These are phyloP conservation scores for Tetracentron sinense DNA, from an alignment of 164 flowering plant species.

Conservation along the genomic window DNA sequence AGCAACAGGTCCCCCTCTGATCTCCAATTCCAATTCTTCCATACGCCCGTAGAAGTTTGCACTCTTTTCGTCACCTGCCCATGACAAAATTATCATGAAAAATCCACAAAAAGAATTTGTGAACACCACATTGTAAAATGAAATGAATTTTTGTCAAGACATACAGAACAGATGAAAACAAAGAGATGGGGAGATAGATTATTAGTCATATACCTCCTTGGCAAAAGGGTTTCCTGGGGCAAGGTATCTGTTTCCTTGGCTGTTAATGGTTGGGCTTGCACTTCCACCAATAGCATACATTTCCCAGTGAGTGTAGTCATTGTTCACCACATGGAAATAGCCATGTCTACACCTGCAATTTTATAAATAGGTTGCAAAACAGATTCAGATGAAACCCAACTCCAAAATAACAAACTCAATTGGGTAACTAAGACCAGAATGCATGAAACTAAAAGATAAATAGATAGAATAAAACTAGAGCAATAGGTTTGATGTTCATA, in stretches of 20 bases:
- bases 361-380: neutral
- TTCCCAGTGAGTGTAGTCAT: slow-evolving; percentile 96
- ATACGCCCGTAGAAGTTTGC: slow-evolving; percentile 36
- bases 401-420: no score
- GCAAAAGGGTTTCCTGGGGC: slow-evolving; percentile 72
- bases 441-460: neutral
- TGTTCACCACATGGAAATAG: slow-evolving; percentile 93
- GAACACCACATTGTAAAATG: neutral
- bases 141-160: no score
- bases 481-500: slow-evolving; percentile 3
- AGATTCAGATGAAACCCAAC: no score
- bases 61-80: slow-evolving; percentile 91
- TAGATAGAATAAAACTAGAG: neutral
- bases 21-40: slow-evolving; percentile 95
- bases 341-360: slow-evolving; percentile 81
- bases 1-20: slow-evolving; percentile 87
- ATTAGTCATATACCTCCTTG: slow-evolving; percentile 52
- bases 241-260: slow-evolving; percentile 81
- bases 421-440: neutral
- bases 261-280: slow-evolving; percentile 84
- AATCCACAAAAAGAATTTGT: neutral
- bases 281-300: slow-evolving; percentile 98
- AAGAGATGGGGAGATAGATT: neutral
- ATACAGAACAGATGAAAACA: no score
- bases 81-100: neutral